Base-by-base conservation (phyloP, 176 grass and related monocot genomes). In the Aechmea fasciata region DNA sequence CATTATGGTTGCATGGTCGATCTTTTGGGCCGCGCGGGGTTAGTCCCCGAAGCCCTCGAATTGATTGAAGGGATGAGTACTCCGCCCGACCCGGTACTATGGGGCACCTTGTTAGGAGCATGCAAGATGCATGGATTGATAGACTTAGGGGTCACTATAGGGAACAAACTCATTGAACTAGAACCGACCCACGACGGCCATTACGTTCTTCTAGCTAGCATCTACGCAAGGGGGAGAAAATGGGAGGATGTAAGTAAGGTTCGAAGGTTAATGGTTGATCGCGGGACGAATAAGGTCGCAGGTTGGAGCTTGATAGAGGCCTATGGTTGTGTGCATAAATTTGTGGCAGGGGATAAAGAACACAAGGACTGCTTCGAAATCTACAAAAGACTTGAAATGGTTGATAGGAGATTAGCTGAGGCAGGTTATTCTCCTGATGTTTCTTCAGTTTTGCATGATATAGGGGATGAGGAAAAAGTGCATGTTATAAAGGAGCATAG, bases 221-320 rank as follows among this genome's bases (percentile, higher is more conserved):
- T 91, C 51, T 91, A 87, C 28, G 88, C 88, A 0, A 82, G 69
- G 70, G 84, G 81, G 55, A 84, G 80, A 50, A 91, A 87, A 84
- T 91, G 88, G 84, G 81, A 84, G 48, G 81, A 87, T 71, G 88
- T 82, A 48, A 76, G 76, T 48, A 81, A 81, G 75, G 84, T 91
- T 33, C 81, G 84, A 59, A 87, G 72, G 68, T 69, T 87, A 67
- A 91, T 87, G 84, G 81, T 71, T 73, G 79, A 26, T 12, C 68
- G 84, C 14, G 75, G 81, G 50, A 87, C 88, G 41, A 91, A 29
- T 65, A 87, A 87, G 72, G 78, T 77, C 72, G 88, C 88, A 17
- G 84, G 84, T 57, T 91, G 88, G 84, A 91, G 88, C 52, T 76
- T 91, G 75, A 84, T 87, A 50, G 81, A 91, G 81, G 81, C 78